Evolutionary conservation across 2,329 filamentous ascomycete species (phyloP).

Genomic region (Raffaelea arxii): DNA sequence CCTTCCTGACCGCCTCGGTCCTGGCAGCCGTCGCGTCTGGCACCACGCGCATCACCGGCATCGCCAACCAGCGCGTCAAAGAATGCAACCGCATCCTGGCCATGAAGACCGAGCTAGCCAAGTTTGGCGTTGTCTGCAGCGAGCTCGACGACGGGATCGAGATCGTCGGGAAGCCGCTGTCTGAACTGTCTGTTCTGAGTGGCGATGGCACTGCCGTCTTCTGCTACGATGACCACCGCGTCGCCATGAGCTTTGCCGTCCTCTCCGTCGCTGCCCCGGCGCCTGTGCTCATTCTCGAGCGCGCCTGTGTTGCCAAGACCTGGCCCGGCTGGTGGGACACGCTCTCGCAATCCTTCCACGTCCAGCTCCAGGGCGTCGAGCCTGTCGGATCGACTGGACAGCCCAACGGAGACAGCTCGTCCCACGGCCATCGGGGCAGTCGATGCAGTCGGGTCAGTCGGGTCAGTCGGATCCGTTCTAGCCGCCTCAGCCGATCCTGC

Average conservation of each 20-base stretch:
- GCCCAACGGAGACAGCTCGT: conserved; percentile 1
- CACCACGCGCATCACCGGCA: conserved; percentile 79
- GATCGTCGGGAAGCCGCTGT: conserved; percentile 43
- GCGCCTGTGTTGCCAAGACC: conserved; percentile 91
- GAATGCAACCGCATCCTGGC: conserved; percentile 94
- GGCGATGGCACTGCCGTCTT: conserved; percentile 62
- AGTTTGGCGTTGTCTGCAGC: conserved; percentile 78
- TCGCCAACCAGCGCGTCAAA: conserved; percentile 96
- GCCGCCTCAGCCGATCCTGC: no score
- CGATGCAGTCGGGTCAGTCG: no score
- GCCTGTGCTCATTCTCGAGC: conserved; percentile 71
- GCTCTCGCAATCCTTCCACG: conserved; percentile 67
- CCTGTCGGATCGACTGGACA: conserved; percentile 14
- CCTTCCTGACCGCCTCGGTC: conserved; percentile 90
- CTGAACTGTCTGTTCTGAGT: conserved; percentile 34
- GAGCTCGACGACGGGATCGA: conserved; percentile 95
- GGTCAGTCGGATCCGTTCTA: no score
- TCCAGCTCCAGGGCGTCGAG: conserved; percentile 68
- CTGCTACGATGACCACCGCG: conserved; percentile 95
- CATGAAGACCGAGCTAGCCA: conserved; percentile 89
- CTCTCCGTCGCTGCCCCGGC: conserved; percentile 62
- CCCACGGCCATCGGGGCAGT: no score
- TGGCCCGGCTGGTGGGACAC: conserved; percentile 99
- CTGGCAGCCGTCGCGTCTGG: conserved; percentile 81
- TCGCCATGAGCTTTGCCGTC: conserved; percentile 97